Evolutionary conservation across 2,329 filamentous ascomycete species (phyloP), one percentile per base, ranked within the genome.

Genomic region (Cryphonectria japonica): DNA sequence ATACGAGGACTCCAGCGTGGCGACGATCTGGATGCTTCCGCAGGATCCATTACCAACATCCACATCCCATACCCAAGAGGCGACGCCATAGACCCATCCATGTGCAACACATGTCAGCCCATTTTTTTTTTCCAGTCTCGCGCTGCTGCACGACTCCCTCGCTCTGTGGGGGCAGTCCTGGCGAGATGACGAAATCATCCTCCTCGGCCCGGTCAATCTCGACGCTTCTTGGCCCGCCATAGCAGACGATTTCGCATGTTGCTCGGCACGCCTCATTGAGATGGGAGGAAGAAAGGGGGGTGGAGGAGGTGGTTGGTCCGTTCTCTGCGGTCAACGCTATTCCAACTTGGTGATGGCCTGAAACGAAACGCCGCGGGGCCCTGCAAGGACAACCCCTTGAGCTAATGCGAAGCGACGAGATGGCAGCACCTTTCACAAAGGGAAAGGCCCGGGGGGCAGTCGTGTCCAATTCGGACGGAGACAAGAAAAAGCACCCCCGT

Each of bases 321-420:
- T 65, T 37, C 43, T 65, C 43, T 65, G 41, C 41, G 26, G 8
- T 26, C n/a, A 19, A 19, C 39, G 26, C 63, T 65, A 65, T 4
- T 65, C 63, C 63, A 4, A 50, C n/a, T 52, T 22, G 16, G 63
- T 22, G 9, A 50, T 65, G 8, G 63, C 63, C 41, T 65, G 63
- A 65, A 65, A 65, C 63, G 26, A 65, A 65, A 34, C 41, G 43
- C 34, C 37, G n/a, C 6, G 34, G n/a, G 61, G 39, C 37, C n/a
- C 61, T 64, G 61, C n/a, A 64, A 64, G 61, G 41, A 65, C 43
- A 32, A 19, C 63, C 43, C 63, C 63, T 65, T 16, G 41, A 16
- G 29, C 63, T 65, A 52, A 65, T 50, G 63, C 63, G 32, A 29
- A 11, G 63, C 61, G 37, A 50, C 63, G 19, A 34, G 19, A 50